Conservation (phyloP, 2,329 filamentous ascomycete species). For the Chrysoporthe austroafricana region DNA sequence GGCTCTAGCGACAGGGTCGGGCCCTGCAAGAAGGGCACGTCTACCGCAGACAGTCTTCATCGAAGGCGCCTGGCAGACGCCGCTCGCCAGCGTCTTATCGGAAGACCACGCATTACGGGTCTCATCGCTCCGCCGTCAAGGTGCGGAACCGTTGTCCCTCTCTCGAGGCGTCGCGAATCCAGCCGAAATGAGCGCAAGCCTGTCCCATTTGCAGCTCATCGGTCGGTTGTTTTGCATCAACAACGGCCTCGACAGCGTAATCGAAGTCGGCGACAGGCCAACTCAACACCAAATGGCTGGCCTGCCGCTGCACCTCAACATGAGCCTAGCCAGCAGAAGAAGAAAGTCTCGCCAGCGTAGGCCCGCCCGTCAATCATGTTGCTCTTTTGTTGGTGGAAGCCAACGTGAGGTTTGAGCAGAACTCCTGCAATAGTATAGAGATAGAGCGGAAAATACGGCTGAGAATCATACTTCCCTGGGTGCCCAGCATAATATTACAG, state of each 20-base stretch:
- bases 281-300: neutral
- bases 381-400: too few species aligned
- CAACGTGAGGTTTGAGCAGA: too few species aligned
- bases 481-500: conserved; percentile 16
- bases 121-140: neutral
- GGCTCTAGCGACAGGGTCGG: neutral
- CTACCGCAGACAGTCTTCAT: neutral
- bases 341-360: too few species aligned
- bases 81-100: too few species aligned
- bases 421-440: neutral
- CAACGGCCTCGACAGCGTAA: neutral
- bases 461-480: neutral
- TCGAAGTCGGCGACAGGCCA: neutral
- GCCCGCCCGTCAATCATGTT: neutral
- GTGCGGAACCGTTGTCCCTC: neutral
- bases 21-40: neutral
- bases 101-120: neutral
- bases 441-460: neutral
- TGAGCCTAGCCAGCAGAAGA: neutral
- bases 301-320: neutral
- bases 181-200: neutral
- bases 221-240: too few species aligned
- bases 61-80: neutral
- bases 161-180: neutral
- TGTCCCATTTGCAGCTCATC: too few species aligned